Evolutionary conservation across 148 eudicot species (phyloP).

Genomic region (Nepenthes mirabilis): DNA sequence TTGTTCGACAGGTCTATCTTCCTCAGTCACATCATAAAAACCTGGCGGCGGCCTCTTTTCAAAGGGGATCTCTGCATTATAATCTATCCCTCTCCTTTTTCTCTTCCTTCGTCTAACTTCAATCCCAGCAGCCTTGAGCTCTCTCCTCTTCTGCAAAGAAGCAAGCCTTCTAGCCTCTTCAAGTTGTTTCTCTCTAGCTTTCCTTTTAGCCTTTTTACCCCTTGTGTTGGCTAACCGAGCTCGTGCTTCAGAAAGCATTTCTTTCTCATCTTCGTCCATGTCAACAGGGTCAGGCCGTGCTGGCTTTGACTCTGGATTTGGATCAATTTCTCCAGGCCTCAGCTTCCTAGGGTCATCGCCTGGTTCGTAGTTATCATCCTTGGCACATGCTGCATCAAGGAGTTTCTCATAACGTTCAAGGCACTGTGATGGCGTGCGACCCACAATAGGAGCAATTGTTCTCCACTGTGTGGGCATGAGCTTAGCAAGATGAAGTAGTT

Average conservation of each 20-base stretch:
- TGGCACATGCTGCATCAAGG: constrained; percentile 94
- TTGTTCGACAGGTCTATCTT: constrained; percentile 69
- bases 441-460: constrained; percentile 95
- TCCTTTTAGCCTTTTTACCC: constrained; percentile 97
- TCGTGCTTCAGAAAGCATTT: constrained; percentile 99
- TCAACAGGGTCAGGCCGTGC: constrained; percentile 99
- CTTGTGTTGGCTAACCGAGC: constrained; percentile 93
- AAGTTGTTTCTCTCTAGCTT: constrained; percentile 99
- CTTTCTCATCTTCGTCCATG: constrained; percentile 99
- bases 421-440: constrained; percentile 99
- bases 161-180: constrained; percentile 99
- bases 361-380: constrained; percentile 86
- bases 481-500: constrained; percentile 89
- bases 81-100: constrained; percentile 89
- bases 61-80: constrained; percentile 95
- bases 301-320: constrained; percentile 96
- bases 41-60: constrained; percentile 97
- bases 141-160: constrained; percentile 96
- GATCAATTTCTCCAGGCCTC: constrained; percentile 98
- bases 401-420: constrained; percentile 95
- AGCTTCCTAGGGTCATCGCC: constrained; percentile 92
- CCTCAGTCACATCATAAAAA: constrained; percentile 73
- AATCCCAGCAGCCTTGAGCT: constrained; percentile 97
- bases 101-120: constrained; percentile 77
- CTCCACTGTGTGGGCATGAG: constrained; percentile 99